Conservation (phyloP, 768 basidiomycete species). For the Mrakia blollopis region DNA sequence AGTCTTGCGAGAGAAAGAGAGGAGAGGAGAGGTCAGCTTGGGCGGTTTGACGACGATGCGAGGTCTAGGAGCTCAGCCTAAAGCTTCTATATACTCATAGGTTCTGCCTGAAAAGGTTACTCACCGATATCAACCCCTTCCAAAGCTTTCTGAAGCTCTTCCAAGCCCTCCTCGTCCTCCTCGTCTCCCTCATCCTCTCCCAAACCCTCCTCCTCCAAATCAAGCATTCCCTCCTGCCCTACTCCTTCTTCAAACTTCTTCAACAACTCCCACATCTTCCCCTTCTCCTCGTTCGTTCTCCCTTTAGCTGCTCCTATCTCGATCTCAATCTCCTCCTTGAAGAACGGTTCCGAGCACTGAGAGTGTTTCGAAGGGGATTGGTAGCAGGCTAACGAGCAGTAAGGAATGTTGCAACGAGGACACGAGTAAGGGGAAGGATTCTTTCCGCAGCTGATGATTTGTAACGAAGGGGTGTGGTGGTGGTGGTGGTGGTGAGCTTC, state of each 20-base stretch:
- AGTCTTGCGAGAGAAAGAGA: constrained; percentile 57
- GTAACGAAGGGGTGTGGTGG: no score
- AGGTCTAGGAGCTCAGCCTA: constrained; percentile 51
- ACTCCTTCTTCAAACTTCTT: constrained; percentile 66
- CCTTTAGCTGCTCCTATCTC: constrained; percentile 56
- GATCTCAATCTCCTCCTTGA: constrained; percentile 64
- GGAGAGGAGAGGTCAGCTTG: constrained; percentile 56
- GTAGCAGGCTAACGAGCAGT: constrained; percentile 72
- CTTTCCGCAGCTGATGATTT: constrained; percentile 26
- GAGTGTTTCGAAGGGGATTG: constrained; percentile 53
- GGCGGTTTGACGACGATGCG: constrained; percentile 46
- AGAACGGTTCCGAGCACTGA: constrained; percentile 76
- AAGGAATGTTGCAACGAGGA: constrained; percentile 70
- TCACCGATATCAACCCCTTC: constrained; percentile 60
- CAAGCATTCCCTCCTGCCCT: constrained; percentile 41
- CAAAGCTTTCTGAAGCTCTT: constrained; percentile 49
- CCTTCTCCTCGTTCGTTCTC: constrained; percentile 56
- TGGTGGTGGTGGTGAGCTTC: no score
- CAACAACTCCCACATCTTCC: constrained; percentile 64
- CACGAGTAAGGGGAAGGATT: constrained; percentile 65
- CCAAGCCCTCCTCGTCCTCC: constrained; percentile 38
- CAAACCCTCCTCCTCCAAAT: constrained; percentile 15
- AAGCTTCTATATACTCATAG: background rate
- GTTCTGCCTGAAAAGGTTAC: constrained; percentile 34
- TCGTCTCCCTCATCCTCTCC: constrained; percentile 44